phyloP scores from a whole-genome alignment of 805 yeast species.

The Yarrowia sp. region DNA sequence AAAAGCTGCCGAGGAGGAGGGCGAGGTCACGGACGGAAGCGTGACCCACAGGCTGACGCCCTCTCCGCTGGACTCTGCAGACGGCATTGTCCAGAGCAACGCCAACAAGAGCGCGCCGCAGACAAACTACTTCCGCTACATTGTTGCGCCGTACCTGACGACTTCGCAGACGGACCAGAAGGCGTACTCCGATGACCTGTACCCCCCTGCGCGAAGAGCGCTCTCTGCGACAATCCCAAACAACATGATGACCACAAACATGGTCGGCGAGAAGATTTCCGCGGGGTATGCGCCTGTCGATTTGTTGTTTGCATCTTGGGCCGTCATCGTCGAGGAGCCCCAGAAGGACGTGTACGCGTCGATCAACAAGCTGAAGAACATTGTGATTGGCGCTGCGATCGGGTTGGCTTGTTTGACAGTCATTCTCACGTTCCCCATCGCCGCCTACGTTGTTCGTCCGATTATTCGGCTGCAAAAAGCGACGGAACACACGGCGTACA shows the following conservation, averaged over 20 bases:
- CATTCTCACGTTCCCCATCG: constrained; percentile 73
- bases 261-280: constrained; percentile 47
- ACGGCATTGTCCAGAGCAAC: neutral
- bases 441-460: constrained; percentile 82
- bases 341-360: constrained; percentile 61
- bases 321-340: constrained; percentile 67
- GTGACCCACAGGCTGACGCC: neutral
- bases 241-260: constrained; percentile 31
- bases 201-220: constrained; percentile 38
- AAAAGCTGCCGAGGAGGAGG: no score
- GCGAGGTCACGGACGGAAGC: neutral
- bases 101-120: neutral
- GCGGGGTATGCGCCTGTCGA: constrained; percentile 54
- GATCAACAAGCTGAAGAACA: constrained; percentile 56
- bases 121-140: constrained; percentile 28
- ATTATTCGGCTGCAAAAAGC: constrained; percentile 76
- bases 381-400: constrained; percentile 73
- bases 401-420: constrained; percentile 76
- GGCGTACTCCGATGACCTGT: constrained; percentile 33
- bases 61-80: neutral
- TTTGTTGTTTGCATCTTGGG: constrained; percentile 56
- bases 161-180: constrained; percentile 27
- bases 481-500: constrained; percentile 57
- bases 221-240: constrained; percentile 34
- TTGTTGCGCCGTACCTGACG: constrained; percentile 39